These are phyloP conservation scores for Coriolopsis trogii DNA, from an alignment of 1,284 basidiomycete genomes.

Conservation along the genomic window DNA sequence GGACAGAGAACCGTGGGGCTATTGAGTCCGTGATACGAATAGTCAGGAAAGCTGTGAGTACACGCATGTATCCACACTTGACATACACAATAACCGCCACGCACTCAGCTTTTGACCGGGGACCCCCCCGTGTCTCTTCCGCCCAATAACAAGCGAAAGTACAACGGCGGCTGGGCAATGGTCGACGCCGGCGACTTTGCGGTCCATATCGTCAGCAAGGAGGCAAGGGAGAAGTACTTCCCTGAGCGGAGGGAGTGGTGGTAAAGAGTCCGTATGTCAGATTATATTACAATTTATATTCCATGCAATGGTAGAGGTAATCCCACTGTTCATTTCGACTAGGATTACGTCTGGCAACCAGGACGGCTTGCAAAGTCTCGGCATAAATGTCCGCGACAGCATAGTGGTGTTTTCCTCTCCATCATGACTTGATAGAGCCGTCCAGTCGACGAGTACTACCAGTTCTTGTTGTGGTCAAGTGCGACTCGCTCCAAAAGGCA, in stretches of 20 bases:
- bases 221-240: conserved; percentile 69
- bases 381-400: no score
- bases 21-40: conserved; percentile 71
- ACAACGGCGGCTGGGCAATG: conserved; percentile 78
- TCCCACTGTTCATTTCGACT: no score
- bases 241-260: conserved; percentile 36
- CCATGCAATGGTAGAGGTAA: no score
- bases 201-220: conserved; percentile 69
- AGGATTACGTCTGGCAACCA: no score
- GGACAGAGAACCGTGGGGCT: conserved; percentile 75
- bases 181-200: conserved; percentile 78
- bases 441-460: not conserved
- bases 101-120: conserved; percentile 49
- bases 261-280: no score
- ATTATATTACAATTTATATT: no score
- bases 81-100: no score
- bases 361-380: no score
- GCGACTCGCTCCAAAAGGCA: not conserved
- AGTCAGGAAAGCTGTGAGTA: conserved; percentile 64
- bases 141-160: conserved; percentile 58
- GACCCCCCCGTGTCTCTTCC: conserved; percentile 61
- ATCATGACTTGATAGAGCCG: no score
- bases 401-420: no score
- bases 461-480: no score
- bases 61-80: no score